Evolutionary conservation across 1,139 yeast species (phyloP).

Genomic region (Lodderomyces jiufengensis): DNA sequence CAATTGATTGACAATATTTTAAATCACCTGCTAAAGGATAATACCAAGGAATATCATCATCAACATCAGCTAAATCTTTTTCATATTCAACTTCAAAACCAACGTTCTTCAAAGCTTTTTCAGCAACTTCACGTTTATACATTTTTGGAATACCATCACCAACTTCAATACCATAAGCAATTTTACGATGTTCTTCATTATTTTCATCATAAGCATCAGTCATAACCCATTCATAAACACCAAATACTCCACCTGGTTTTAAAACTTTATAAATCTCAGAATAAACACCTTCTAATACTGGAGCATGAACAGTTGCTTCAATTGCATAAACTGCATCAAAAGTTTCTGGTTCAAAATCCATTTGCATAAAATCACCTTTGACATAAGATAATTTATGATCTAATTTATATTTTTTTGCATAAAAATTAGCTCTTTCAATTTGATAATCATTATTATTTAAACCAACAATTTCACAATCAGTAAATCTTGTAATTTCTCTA

Average conservation of each 20-base stretch:
- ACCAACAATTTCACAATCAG: slow-evolving; percentile 84
- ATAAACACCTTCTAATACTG: slow-evolving; percentile 93
- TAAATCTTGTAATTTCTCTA: slow-evolving; percentile 88
- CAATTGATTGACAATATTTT: slow-evolving; percentile 75
- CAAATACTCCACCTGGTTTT: slow-evolving; percentile 96
- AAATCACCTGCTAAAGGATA: slow-evolving; percentile 95
- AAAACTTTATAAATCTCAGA: slow-evolving; percentile 90
- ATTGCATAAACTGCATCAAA: slow-evolving; percentile 98
- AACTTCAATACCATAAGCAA: slow-evolving; percentile 94
- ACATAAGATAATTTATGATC: slow-evolving; percentile 77
- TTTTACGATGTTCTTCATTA: slow-evolving; percentile 87
- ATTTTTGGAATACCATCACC: slow-evolving; percentile 99
- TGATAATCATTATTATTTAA: slow-evolving; percentile 97
- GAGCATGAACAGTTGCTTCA: slow-evolving; percentile 98
- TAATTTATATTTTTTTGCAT: slow-evolving; percentile 65
- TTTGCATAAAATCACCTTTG: slow-evolving; percentile 98
- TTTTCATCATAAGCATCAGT: slow-evolving; percentile 87
- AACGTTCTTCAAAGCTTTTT: slow-evolving; percentile 76
- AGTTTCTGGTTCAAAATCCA: slow-evolving; percentile 87
- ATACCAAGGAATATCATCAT: slow-evolving; percentile 94
- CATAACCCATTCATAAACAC: slow-evolving; percentile 99
- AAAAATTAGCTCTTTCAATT: slow-evolving; percentile 84
- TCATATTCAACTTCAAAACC: slow-evolving; percentile 81
- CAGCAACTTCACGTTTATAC: slow-evolving; percentile 84
- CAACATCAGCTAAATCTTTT: slow-evolving; percentile 77